phyloP scores from a whole-genome alignment of 1,284 basidiomycete genomes.

The Ustilago trichophora region DNA sequence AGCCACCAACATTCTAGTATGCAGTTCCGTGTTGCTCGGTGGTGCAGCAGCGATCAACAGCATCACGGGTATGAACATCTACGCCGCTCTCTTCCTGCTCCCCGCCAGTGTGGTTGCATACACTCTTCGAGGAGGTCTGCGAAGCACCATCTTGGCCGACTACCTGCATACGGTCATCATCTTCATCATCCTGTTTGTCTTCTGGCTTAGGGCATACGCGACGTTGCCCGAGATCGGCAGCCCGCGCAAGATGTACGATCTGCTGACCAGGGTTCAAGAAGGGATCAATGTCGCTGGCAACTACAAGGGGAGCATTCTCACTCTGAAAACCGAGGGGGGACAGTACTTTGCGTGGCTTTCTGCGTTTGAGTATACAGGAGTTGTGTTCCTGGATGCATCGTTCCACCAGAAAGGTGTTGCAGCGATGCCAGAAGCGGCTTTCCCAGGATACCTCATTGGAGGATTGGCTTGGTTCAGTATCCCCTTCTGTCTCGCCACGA shows the following conservation, averaged over 20 bases:
- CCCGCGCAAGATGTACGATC: constrained; percentile 51
- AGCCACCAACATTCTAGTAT: constrained; percentile 61
- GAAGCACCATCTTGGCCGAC: constrained; percentile 54
- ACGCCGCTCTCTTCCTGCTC: constrained; percentile 52
- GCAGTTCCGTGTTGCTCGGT: constrained; percentile 50
- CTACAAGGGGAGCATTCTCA: constrained; percentile 44
- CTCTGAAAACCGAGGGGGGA: constrained; percentile 52
- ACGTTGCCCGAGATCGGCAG: constrained; percentile 53
- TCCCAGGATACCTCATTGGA: constrained; percentile 58
- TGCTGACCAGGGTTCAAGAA: constrained; percentile 24
- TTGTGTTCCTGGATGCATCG: constrained; percentile 50
- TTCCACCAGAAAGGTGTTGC: constrained; percentile 61
- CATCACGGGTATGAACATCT: constrained; percentile 58
- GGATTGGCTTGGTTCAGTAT: constrained; percentile 58
- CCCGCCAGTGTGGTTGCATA: constrained; percentile 56
- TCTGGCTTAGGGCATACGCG: constrained; percentile 52
- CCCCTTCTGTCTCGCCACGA: constrained; percentile 56
- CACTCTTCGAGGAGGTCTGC: constrained; percentile 53
- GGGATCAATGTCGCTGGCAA: constrained; percentile 39
- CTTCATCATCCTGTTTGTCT: constrained; percentile 57
- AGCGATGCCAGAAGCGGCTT: constrained; percentile 49
- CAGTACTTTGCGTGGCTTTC: constrained; percentile 53
- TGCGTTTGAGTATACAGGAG: constrained; percentile 56
- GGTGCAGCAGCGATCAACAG: constrained; percentile 53
- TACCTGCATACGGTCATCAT: constrained; percentile 61